Base-by-base conservation (phyloP, 179 eudicot genomes). In the Vitellaria paradoxa region DNA sequence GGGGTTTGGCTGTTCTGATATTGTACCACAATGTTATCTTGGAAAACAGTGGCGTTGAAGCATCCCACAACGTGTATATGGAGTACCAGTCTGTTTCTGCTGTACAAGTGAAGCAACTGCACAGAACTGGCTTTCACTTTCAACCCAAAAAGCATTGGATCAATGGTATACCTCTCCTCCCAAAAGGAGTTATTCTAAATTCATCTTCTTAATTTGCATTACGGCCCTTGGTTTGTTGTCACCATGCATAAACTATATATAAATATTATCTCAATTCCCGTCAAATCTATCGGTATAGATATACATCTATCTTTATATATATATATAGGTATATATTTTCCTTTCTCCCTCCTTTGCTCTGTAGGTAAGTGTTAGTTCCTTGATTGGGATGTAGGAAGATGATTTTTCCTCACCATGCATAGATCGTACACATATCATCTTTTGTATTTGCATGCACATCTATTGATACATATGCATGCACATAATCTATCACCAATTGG, bases 61-160 rank as follows among this genome's bases (percentile, higher is more conserved):
- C 84, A 3, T 69, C 82, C 73, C 82, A 83, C 60, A 68, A 81
- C 47, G 72, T 80, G 0, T 50, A 30, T 62, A 7, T 4, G 11
- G 46, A 74, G 65, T 81, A 21, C 8, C 81, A 70, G 57, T 68
- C 69, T 46, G 26, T 70, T 30, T 5, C 63, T 64, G 74, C 68
- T 20, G 52, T 49, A 2, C 17, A 53, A 2, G 81, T 80, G 53
- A 69, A 65, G 17, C 49, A 63, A 47, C 3, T 83, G 0, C 86
- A 80, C 21, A 56, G 81, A 69, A 80, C 86, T 45, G 79, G 70
- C 46, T 83, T 55, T 61, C 86, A 83, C 79, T 83, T 80, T 55
- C 86, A 83, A 65, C 86, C 86, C 47, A 74, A 59, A 59, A 57
- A 59, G 61, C 68, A 83, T 23, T 83, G 86, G 86, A 83, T 83